Evolutionary conservation across 2,329 filamentous ascomycete genomes (phyloP).

Genomic region (Simplicillium sp.): DNA sequence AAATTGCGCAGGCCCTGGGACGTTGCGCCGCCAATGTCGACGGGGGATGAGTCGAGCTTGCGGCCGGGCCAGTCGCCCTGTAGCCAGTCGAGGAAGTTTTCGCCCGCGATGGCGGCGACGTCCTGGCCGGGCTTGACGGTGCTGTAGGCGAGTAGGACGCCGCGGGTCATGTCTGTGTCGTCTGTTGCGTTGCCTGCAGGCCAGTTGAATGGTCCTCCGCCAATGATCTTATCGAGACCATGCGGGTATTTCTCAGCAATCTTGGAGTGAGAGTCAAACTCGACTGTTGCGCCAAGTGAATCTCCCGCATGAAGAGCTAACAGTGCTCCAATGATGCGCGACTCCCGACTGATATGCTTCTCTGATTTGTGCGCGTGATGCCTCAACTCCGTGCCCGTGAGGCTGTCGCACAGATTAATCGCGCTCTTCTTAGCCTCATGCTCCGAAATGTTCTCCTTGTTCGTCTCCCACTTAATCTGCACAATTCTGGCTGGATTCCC

Average conservation of each 20-base stretch:
- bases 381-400: neutral
- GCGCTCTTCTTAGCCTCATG: neutral
- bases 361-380: neutral
- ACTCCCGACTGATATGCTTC: slow-evolving; percentile 4
- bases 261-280: slow-evolving; percentile 25
- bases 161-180: slow-evolving; percentile 37
- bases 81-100: slow-evolving; percentile 31
- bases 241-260: slow-evolving; percentile 24
- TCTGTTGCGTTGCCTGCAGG: slow-evolving; percentile 33
- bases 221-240: slow-evolving; percentile 30
- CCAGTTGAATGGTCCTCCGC: slow-evolving; percentile 34
- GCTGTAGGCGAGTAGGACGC: slow-evolving; percentile 31
- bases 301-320: slow-evolving; percentile 37
- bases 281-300: slow-evolving; percentile 33
- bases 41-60: slow-evolving; percentile 17
- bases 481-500: neutral
- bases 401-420: neutral
- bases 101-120: slow-evolving; percentile 22
- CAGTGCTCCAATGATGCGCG: slow-evolving; percentile 30
- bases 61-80: slow-evolving; percentile 32
- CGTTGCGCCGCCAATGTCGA: slow-evolving; percentile 31
- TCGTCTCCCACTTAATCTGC: neutral
- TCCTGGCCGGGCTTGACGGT: neutral
- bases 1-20: slow-evolving; percentile 19
- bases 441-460: neutral